phyloP scores from a whole-genome alignment of 2,329 filamentous ascomycete genomes.

The Colletotrichum liaoningense region DNA sequence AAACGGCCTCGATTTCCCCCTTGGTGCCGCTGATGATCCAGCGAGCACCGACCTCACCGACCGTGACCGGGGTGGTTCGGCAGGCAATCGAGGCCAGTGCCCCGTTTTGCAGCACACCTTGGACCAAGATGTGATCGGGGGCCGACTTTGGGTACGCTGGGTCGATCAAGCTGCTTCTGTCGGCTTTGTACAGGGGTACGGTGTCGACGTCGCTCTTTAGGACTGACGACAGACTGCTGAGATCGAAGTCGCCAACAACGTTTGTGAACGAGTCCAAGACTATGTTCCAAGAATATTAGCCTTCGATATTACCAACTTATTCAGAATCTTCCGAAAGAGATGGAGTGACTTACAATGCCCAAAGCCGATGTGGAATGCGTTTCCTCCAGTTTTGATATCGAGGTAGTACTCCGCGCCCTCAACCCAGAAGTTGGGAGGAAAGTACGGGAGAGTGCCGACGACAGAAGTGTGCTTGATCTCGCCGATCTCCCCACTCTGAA shows the following conservation, averaged over 20 bases:
- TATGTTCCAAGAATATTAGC: constrained; percentile 15
- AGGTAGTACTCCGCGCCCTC: constrained; percentile 39
- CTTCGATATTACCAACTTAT: neutral
- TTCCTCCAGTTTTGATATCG: constrained; percentile 39
- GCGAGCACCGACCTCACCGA: constrained; percentile 41
- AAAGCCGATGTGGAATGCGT: constrained; percentile 41
- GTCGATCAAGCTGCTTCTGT: constrained; percentile 39
- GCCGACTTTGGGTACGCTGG: constrained; percentile 41
- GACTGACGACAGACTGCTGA: constrained; percentile 40
- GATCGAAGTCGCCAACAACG: constrained; percentile 47
- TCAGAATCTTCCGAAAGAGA: fast-evolving
- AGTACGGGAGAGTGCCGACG: neutral
- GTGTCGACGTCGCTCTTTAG: constrained; percentile 41
- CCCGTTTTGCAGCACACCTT: constrained; percentile 46
- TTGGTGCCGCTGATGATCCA: constrained; percentile 52
- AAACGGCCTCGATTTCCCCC: constrained; percentile 46
- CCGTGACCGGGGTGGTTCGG: constrained; percentile 36
- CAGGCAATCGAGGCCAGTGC: constrained; percentile 44
- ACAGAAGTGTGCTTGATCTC: neutral
- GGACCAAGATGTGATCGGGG: constrained; percentile 49
- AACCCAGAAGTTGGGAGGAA: constrained; percentile 36
- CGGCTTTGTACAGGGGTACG: constrained; percentile 38
- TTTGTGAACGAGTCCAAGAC: constrained; percentile 47
- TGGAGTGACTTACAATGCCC: constrained; percentile 43
- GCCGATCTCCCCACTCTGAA: constrained; percentile 54